Conservation (phyloP, 2,329 filamentous ascomycete species). For the Scytalidium sp. region DNA sequence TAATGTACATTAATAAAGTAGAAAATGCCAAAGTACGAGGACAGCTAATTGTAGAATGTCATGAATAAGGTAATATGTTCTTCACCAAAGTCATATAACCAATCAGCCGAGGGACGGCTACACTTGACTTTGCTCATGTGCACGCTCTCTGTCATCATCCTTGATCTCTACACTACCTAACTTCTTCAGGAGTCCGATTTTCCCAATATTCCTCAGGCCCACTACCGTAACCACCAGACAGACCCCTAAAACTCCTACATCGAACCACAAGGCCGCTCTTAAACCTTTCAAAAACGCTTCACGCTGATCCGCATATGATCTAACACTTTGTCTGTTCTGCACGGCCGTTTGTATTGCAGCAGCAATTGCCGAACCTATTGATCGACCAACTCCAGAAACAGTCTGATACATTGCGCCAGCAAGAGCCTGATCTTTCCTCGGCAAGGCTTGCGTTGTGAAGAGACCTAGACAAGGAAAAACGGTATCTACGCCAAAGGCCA, state of each 20-base stretch:
- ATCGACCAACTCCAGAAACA: slow-evolving; percentile 61
- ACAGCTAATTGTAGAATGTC: too few relatives aligned
- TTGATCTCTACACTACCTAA: slow-evolving; percentile 18
- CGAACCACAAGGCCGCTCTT: slow-evolving; percentile 20
- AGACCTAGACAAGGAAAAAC: slow-evolving; percentile 64
- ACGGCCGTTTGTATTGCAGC: slow-evolving; percentile 64
- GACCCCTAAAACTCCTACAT: slow-evolving; percentile 13
- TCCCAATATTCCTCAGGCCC: slow-evolving; percentile 22
- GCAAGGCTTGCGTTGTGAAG: slow-evolving; percentile 61
- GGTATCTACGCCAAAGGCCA: slow-evolving; percentile 64
- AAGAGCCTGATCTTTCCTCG: slow-evolving; percentile 61
- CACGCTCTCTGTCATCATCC: background rate
- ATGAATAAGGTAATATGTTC: too few relatives aligned
- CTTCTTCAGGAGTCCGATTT: slow-evolving; percentile 23
- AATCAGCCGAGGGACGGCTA: background rate
- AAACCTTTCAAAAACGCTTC: slow-evolving; percentile 16
- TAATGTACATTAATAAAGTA: too few relatives aligned
- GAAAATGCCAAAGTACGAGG: too few relatives aligned
- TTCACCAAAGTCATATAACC: too few relatives aligned
- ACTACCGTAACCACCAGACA: slow-evolving; percentile 12
- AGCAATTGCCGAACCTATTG: slow-evolving; percentile 62
- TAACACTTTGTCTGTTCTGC: slow-evolving; percentile 43
- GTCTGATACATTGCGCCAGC: slow-evolving; percentile 68
- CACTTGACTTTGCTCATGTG: background rate
- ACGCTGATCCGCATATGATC: slow-evolving; percentile 18